Conservation (phyloP, 2,329 filamentous ascomycete genomes). For the Coniella lustricola region DNA sequence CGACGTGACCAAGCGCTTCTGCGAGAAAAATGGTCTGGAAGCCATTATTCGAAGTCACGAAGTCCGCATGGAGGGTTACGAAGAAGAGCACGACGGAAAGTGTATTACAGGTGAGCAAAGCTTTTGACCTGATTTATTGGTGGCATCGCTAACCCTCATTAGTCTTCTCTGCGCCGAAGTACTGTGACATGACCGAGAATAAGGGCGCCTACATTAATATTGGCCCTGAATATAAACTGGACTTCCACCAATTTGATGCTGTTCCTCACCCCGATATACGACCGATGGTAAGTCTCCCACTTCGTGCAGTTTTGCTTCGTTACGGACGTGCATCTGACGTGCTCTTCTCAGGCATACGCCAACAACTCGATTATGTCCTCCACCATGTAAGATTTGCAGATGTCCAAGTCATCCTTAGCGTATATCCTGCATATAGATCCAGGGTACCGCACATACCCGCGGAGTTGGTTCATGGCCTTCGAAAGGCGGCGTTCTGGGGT, state of each 20-base stretch:
- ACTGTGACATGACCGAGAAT: conserved; percentile 97
- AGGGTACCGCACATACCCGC: conserved; percentile 13
- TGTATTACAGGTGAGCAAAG: conserved; percentile 75
- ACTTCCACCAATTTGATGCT: conserved; percentile 90
- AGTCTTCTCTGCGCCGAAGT: conserved; percentile 96
- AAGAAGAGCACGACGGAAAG: conserved; percentile 89
- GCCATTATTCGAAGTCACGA: conserved; percentile 97
- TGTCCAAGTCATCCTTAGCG: conserved; percentile 5
- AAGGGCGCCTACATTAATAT: conserved; percentile 98
- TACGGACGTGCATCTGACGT: conserved; percentile 14
- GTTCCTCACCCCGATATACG: conserved; percentile 93
- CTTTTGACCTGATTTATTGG: neutral
- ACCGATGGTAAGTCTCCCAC: conserved; percentile 61
- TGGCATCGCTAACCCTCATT: conserved; percentile 21
- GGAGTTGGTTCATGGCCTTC: conserved; percentile 12
- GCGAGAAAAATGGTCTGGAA: conserved; percentile 88
- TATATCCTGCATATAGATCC: conserved; percentile 11
- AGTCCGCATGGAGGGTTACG: conserved; percentile 98
- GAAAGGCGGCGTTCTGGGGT: conserved; percentile 12
- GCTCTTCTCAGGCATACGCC: conserved; percentile 63
- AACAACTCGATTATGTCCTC: conserved; percentile 73
- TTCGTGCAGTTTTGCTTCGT: neutral
- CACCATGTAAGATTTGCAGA: conserved; percentile 51
- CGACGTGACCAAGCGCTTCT: conserved; percentile 93
- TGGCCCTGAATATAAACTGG: conserved; percentile 80